phyloP scores from a whole-genome alignment of 805 yeast species.

The Kodamaea jinghongensis region DNA sequence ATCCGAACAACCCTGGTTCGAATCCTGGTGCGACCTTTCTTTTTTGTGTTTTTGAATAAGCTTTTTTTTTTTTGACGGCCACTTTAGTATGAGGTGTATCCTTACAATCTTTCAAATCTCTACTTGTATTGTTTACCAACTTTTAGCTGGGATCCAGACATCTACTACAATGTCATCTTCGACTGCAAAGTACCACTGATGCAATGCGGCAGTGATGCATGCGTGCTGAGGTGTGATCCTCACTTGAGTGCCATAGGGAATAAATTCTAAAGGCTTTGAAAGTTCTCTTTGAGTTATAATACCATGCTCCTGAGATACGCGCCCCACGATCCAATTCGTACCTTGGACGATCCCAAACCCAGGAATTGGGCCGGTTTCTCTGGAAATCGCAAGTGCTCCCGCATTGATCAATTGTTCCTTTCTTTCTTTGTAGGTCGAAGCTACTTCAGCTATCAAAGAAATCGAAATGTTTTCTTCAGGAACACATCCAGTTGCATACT shows the following conservation, averaged over 20 bases:
- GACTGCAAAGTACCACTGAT: slow-evolving; percentile 54
- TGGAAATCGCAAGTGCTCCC: slow-evolving; percentile 67
- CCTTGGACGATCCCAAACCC: slow-evolving; percentile 55
- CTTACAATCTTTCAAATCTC: not conserved
- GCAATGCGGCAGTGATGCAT: slow-evolving; percentile 68
- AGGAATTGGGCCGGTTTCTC: slow-evolving; percentile 59
- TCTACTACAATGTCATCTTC: slow-evolving; percentile 49
- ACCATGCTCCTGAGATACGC: slow-evolving; percentile 80
- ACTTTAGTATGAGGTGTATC: no score
- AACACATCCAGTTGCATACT: slow-evolving; percentile 62
- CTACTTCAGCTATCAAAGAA: slow-evolving; percentile 28
- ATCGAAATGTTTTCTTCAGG: slow-evolving; percentile 16
- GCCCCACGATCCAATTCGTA: slow-evolving; percentile 60
- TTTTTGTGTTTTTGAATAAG: not conserved
- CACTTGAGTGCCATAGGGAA: slow-evolving; percentile 55
- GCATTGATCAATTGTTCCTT: slow-evolving; percentile 58
- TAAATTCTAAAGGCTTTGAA: slow-evolving; percentile 29
- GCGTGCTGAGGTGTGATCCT: slow-evolving; percentile 65
- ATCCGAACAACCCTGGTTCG: slow-evolving; percentile 84
- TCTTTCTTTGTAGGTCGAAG: slow-evolving; percentile 54
- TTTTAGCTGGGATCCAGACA: slow-evolving; percentile 64
- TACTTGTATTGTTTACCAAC: slow-evolving; percentile 32
- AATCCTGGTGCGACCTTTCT: slow-evolving; percentile 74
- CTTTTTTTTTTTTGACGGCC: not conserved
- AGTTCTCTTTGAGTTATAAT: slow-evolving; percentile 49